Evolutionary conservation across 176 grass and related monocot genomes (phyloP), one percentile per base, ranked within the genome.

Genomic region (Oryza australiensis): DNA sequence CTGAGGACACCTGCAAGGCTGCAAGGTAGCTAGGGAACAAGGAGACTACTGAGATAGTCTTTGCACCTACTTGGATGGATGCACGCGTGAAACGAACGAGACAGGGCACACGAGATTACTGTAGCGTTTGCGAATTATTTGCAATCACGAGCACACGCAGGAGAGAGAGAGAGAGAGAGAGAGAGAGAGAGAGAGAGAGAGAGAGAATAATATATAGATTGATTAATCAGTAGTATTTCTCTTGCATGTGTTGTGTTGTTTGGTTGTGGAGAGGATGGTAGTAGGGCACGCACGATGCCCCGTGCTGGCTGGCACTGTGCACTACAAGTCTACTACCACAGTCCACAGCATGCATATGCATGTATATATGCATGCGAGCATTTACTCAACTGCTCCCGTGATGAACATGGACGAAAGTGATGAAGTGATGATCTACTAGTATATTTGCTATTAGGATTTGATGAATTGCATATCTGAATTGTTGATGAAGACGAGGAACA

Each of bases 91-190:
- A 5, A 37, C 35, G 7, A 14, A 72, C 40, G 84, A 74, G 22
- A 23, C 0, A 23, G 41, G 27, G 23, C 2, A 42, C 83, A 84
- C 83, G 84, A 69, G 83, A 6, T 29, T 60, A 70, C 68, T 68
- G 86, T 74, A 48, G 63, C 37, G 29, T 82, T 82, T 77, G 75
- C 15, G 75, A 41, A 68, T 46, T 68, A 84, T 80, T 23, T 68
- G 75, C 53, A 51, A 29, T 91, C 81, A 87, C 68, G 82, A 74
- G 26, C 35, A 30, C 10, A 7, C 27, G n/a, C 46, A 30, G 38
- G 38, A 53, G 68, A 74, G 45, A 64, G 42, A 40, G 38, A 40
- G 38, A 40, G 38, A 40, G n/a, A n/a, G n/a, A n/a, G n/a, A n/a
- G n/a, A n/a, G n/a, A n/a, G n/a, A n/a, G n/a, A n/a, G n/a, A n/a